phyloP scores from a whole-genome alignment of 768 basidiomycete species.

The Russula sp. region DNA sequence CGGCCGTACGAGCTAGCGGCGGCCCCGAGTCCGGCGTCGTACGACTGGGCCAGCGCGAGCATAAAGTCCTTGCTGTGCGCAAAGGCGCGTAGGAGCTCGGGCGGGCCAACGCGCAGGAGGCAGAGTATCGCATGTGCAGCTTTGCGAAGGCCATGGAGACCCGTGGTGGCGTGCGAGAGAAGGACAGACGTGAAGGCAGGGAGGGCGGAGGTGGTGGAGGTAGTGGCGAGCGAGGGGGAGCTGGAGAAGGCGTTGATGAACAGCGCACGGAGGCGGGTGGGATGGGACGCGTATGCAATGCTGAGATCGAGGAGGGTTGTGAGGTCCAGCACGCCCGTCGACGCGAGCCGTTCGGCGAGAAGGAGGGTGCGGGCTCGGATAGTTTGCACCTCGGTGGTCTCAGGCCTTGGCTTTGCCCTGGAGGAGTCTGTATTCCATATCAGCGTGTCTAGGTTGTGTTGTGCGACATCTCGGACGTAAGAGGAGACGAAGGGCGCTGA shows the following conservation, averaged over 20 bases:
- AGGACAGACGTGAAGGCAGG: slow-evolving; percentile 49
- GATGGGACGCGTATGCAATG: slow-evolving; percentile 44
- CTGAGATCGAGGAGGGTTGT: slow-evolving; percentile 56
- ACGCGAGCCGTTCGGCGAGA: slow-evolving; percentile 49
- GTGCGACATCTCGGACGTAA: slow-evolving; percentile 51
- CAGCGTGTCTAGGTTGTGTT: slow-evolving; percentile 43
- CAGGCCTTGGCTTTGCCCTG: slow-evolving; percentile 8
- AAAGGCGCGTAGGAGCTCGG: slow-evolving; percentile 44
- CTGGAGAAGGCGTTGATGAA: slow-evolving; percentile 35
- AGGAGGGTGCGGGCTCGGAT: slow-evolving; percentile 44
- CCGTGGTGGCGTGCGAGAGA: slow-evolving; percentile 29
- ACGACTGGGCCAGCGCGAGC: slow-evolving; percentile 48
- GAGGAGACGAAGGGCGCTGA: slow-evolving; percentile 45
- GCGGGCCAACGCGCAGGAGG: slow-evolving; percentile 46
- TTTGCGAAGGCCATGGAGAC: slow-evolving; percentile 64
- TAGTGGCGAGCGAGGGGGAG: slow-evolving; percentile 29
- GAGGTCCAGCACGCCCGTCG: slow-evolving; percentile 37
- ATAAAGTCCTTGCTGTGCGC: slow-evolving; percentile 45
- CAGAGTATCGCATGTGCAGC: slow-evolving; percentile 47
- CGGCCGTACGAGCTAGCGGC: slow-evolving; percentile 60
- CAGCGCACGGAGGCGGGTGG: slow-evolving; percentile 39
- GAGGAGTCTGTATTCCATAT: slow-evolving; percentile 43
- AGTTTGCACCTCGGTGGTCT: slow-evolving; percentile 32
- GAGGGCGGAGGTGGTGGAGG: slow-evolving; percentile 35
- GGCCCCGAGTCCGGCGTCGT: slow-evolving; percentile 48